Evolutionary conservation across 768 basidiomycete genomes (phyloP).

Genomic region (Lactifluus subvellereus): DNA sequence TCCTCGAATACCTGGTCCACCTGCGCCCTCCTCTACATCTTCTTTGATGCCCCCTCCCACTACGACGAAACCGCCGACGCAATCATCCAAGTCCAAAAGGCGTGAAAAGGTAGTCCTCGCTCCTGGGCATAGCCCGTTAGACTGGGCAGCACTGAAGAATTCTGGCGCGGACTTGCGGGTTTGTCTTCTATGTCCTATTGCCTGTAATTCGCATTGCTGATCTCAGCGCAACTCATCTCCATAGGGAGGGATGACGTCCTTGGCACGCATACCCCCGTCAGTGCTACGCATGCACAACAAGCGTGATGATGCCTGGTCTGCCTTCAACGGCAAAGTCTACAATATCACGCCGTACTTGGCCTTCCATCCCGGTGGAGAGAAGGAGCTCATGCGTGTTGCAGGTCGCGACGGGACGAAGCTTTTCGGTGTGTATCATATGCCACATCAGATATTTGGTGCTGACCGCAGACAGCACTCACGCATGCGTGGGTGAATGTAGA

Average conservation of each 20-base stretch:
- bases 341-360: slow-evolving; percentile 89
- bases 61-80: slow-evolving; percentile 54
- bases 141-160: slow-evolving; percentile 87
- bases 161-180: slow-evolving; percentile 79
- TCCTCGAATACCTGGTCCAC: slow-evolving; percentile 28
- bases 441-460: background rate
- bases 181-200: slow-evolving; percentile 25
- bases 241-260: slow-evolving; percentile 53
- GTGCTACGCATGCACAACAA: slow-evolving; percentile 77
- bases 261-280: slow-evolving; percentile 69
- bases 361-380: slow-evolving; percentile 93
- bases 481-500: slow-evolving; percentile 98
- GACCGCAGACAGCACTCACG: slow-evolving; percentile 57
- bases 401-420: slow-evolving; percentile 93
- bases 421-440: slow-evolving; percentile 59
- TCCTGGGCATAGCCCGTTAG: slow-evolving; percentile 86
- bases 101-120: slow-evolving; percentile 80
- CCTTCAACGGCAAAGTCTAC: slow-evolving; percentile 90
- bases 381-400: slow-evolving; percentile 90
- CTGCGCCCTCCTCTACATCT: slow-evolving; percentile 30
- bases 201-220: background rate
- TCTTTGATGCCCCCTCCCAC: slow-evolving; percentile 53
- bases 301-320: slow-evolving; percentile 87
- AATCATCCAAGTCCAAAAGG: slow-evolving; percentile 43
- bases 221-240: slow-evolving; percentile 14